A percentile compares a stretch with the other conserved stretches of the same genome.
Evolutionary conservation across 1,139 yeast species (phyloP).

Genomic region (Zygosaccharomyces sapae): DNA sequence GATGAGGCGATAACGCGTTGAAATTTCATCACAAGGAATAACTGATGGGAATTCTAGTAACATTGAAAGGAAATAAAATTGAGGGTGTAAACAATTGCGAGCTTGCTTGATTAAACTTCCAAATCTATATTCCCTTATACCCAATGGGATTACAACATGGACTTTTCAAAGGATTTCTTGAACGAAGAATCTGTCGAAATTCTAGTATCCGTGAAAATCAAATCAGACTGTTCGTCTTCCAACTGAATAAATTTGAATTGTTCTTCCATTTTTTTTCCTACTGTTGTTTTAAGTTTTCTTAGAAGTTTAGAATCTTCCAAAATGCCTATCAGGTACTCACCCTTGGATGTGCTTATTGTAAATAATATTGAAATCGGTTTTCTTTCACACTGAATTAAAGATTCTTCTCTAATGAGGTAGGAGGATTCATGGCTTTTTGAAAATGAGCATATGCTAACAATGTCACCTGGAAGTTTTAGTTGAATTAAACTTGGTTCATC

Average conservation of each 20-base stretch:
- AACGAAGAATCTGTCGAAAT: not conserved
- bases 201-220: not conserved
- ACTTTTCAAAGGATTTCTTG: not conserved
- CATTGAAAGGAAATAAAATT: too few relatives aligned
- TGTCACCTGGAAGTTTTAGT: constrained; percentile 1
- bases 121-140: not conserved
- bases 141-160: not conserved
- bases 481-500: constrained; percentile 1
- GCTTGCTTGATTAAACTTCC: not conserved
- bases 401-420: not conserved
- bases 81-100: not conserved
- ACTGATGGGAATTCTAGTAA: not conserved
- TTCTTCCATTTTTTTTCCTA: constrained; percentile 3
- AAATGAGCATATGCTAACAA: not conserved
- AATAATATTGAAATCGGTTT: not conserved
- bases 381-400: not conserved
- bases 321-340: not conserved
- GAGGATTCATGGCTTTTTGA: not conserved
- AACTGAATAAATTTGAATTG: constrained; percentile 6
- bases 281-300: not conserved
- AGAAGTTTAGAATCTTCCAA: not conserved
- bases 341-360: not conserved
- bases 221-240: not conserved
- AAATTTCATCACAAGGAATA: not conserved
- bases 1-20: not conserved